phyloP scores from a whole-genome alignment of 225 moss, liverwort and hornwort species.

The Asterella californica region DNA sequence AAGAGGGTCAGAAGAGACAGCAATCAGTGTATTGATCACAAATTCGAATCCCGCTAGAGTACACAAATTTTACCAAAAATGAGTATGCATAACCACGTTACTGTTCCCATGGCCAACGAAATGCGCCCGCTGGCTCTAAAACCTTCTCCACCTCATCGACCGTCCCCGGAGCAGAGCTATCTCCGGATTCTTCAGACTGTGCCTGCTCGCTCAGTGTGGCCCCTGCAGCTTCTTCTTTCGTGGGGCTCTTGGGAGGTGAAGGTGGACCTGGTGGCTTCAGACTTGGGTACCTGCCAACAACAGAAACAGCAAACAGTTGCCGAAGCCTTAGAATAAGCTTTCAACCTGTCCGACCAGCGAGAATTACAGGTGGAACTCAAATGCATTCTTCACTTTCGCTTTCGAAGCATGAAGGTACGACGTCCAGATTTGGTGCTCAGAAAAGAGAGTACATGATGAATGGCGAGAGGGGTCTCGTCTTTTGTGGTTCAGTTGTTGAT shows the following conservation, averaged over 20 bases:
- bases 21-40: neutral
- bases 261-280: slow-evolving; percentile 38
- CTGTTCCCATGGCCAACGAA: slow-evolving; percentile 21
- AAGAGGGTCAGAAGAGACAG: neutral
- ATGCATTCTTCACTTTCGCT: neutral
- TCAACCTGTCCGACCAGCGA: neutral
- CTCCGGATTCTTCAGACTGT: neutral
- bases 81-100: neutral
- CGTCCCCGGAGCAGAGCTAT: neutral
- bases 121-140: slow-evolving; percentile 13
- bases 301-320: neutral
- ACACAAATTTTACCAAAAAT: slow-evolving; percentile 8
- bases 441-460: slow-evolving; percentile 1
- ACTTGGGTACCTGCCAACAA: slow-evolving; percentile 31
- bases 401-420: neutral
- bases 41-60: slow-evolving; percentile 3
- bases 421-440: neutral
- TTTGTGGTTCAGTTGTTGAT: slow-evolving; percentile 20
- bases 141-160: neutral
- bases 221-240: slow-evolving; percentile 8
- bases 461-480: slow-evolving; percentile 30
- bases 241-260: slow-evolving; percentile 12
- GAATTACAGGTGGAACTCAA: neutral
- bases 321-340: neutral
- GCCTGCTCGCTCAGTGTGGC: neutral